Base-by-base conservation (phyloP, 2,329 filamentous ascomycete species). In the Tolypocladium capitatum region DNA sequence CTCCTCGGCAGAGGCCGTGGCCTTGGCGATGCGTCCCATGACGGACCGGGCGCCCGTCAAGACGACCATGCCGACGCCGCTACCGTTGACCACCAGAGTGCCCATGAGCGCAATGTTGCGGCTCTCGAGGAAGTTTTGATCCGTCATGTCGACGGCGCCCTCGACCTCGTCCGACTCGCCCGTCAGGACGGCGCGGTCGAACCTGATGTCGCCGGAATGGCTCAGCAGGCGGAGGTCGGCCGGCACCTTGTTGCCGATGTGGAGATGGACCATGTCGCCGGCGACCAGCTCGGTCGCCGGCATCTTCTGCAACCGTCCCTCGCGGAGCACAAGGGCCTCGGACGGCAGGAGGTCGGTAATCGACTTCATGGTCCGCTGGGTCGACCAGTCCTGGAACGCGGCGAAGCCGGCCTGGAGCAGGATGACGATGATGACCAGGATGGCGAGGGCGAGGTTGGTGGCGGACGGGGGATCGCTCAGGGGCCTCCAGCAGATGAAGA, bases 401-500 rank as follows among this genome's bases (percentile, higher is more conserved):
- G 66, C 69, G 53, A 73, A 73, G 30, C 58, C 57, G 32, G 70
- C 70, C 49, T 73, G 70, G 0, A 72, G 63, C 30, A 68, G 54
- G 48, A 73, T 72, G 51, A 73, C 70, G 41, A 73, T 67, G 53
- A 73, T 54, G 33, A 73, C 63, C 1, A 73, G 62, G 43, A 73
- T 65, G 5, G 69, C 68, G 8, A 73, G 63, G 14, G 68, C 68
- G 1, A 73, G 62, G 52, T 72, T 73, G 27, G 66, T 65, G 1
- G 58, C 47, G 2, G 67, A 67, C 0, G 70, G 70, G 0, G 70
- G 70, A 38, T 66, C 56, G 52, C 69, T 69, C 43, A 73, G 59
- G n/a, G 70, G 70, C 18, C 58, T 52, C 70, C 70, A 73, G 56
- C 68, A 72, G 51, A 73, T 55, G 53, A 72, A 72, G 61, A 72